Evolutionary conservation across 2,329 filamentous ascomycete genomes (phyloP).

Genomic region (Neonectria magnoliae): DNA sequence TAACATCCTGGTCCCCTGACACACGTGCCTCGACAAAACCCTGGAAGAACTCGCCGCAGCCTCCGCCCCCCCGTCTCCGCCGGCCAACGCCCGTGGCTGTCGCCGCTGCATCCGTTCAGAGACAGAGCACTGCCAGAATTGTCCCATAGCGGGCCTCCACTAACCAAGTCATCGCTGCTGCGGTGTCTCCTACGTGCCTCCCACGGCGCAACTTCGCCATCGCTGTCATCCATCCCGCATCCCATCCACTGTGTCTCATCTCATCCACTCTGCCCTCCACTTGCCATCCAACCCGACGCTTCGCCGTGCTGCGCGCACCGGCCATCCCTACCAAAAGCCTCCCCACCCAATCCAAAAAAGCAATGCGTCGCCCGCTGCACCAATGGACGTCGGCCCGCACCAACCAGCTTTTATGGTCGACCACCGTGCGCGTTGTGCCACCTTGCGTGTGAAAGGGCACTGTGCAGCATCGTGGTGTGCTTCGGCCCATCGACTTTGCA

Average conservation of each 20-base stretch:
- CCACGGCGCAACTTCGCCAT: background rate
- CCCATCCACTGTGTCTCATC: background rate
- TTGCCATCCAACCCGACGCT: constrained; percentile 5
- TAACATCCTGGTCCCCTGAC: constrained; percentile 12
- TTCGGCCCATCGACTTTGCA: background rate
- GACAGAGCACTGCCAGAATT: background rate
- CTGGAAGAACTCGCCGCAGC: constrained; percentile 18
- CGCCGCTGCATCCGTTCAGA: constrained; percentile 16
- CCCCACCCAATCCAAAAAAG: constrained; percentile 19
- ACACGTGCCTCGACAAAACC: constrained; percentile 19
- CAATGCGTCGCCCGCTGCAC: constrained; percentile 13
- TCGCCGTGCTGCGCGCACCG: background rate
- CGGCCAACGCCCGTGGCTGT: constrained; percentile 3
- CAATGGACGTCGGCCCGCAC: constrained; percentile 12
- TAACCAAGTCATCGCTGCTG: background rate
- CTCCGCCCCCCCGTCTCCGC: background rate
- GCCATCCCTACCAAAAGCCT: constrained; percentile 13
- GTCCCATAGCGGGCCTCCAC: background rate
- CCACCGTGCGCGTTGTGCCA: constrained; percentile 22
- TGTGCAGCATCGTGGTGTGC: background rate
- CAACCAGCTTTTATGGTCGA: constrained; percentile 15
- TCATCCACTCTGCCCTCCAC: constrained; percentile 1
- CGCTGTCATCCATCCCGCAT: constrained; percentile 7
- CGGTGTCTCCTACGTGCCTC: constrained; percentile 3
- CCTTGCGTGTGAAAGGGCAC: constrained; percentile 12